Percentiles rank a stretch among this genome's conserved stretches.
phyloP scores from a whole-genome alignment of 1,284 basidiomycete genomes.

The Rhodotorula mucilaginosa region DNA sequence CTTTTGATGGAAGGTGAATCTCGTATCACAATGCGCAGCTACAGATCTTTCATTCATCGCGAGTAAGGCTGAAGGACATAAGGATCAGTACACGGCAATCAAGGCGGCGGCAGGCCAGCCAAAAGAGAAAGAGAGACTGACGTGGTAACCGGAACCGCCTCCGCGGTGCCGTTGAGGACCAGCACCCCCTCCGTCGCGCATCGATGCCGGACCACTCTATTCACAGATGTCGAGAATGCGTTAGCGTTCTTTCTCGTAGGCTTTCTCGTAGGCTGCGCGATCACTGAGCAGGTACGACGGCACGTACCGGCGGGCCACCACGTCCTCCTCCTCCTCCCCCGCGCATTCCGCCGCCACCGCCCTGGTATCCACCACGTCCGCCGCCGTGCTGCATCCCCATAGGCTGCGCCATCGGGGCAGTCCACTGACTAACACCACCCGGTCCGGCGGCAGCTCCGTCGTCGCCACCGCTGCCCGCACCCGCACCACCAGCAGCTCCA shows the following conservation, averaged over 20 bases:
- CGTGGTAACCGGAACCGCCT: slow-evolving; percentile 31
- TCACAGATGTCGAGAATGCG: neutral
- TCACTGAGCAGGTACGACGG: neutral
- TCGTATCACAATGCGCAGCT: neutral
- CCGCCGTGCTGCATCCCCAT: slow-evolving; percentile 13
- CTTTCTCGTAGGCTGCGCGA: too few species aligned
- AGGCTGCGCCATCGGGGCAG: slow-evolving; percentile 27
- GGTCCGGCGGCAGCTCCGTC: neutral
- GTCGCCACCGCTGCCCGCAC: slow-evolving; percentile 44
- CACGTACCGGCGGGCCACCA: slow-evolving; percentile 29
- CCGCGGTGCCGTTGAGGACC: slow-evolving; percentile 33
- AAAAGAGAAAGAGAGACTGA: slow-evolving; percentile 1
- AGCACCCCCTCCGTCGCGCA: slow-evolving; percentile 31
- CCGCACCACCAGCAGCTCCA: slow-evolving; percentile 46
- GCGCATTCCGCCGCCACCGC: slow-evolving; percentile 1
- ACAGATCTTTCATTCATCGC: slow-evolving; percentile 10
- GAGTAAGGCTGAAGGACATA: slow-evolving; percentile 29
- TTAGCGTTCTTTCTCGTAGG: neutral
- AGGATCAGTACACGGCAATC: neutral
- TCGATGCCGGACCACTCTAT: slow-evolving; percentile 34
- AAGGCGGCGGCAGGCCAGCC: neutral
- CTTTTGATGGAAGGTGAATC: too few species aligned
- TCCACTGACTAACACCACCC: slow-evolving; percentile 20
- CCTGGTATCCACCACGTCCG: neutral
- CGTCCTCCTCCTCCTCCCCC: neutral